A percentile compares a stretch with the other conserved stretches of the same genome.
Evolutionary conservation across 1,284 basidiomycete genomes (phyloP).

Genomic region (Xerocomus nothofagi): DNA sequence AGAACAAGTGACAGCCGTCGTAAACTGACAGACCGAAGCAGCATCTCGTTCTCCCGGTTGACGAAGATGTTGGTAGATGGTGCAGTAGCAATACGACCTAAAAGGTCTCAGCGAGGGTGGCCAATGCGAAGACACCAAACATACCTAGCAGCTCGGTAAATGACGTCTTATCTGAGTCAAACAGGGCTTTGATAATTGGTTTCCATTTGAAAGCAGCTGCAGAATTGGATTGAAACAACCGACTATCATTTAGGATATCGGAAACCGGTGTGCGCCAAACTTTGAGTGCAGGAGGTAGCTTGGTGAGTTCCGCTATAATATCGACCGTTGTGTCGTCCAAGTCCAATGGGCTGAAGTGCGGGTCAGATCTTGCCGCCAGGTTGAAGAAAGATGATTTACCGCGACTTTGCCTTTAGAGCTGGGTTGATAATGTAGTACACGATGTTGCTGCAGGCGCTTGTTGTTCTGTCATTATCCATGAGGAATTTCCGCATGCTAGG

Average conservation of each 20-base stretch:
- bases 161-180: slow-evolving; percentile 86
- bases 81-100: slow-evolving; percentile 80
- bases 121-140: slow-evolving; percentile 21
- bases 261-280: slow-evolving; percentile 81
- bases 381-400: slow-evolving; percentile 41
- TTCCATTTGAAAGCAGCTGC: slow-evolving; percentile 69
- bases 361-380: slow-evolving; percentile 2
- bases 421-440: slow-evolving; percentile 87
- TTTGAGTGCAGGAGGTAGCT: slow-evolving; percentile 76
- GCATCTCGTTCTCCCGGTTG: slow-evolving; percentile 92
- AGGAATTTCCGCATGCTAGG: slow-evolving; percentile 81
- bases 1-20: slow-evolving; percentile 86
- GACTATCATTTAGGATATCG: slow-evolving; percentile 83
- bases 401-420: slow-evolving; percentile 69
- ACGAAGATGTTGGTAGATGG: slow-evolving; percentile 97
- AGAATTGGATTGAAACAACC: slow-evolving; percentile 79
- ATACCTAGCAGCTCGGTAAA: slow-evolving; percentile 82
- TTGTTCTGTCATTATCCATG: slow-evolving; percentile 83
- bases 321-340: slow-evolving; percentile 65
- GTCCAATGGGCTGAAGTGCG: slow-evolving; percentile 60
- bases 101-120: slow-evolving; percentile 11
- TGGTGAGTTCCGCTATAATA: slow-evolving; percentile 78
- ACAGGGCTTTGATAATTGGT: slow-evolving; percentile 75
- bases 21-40: slow-evolving; percentile 85
- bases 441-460: slow-evolving; percentile 77